phyloP scores from a whole-genome alignment of 768 basidiomycete genomes.

The Pulveroboletus sp. region DNA sequence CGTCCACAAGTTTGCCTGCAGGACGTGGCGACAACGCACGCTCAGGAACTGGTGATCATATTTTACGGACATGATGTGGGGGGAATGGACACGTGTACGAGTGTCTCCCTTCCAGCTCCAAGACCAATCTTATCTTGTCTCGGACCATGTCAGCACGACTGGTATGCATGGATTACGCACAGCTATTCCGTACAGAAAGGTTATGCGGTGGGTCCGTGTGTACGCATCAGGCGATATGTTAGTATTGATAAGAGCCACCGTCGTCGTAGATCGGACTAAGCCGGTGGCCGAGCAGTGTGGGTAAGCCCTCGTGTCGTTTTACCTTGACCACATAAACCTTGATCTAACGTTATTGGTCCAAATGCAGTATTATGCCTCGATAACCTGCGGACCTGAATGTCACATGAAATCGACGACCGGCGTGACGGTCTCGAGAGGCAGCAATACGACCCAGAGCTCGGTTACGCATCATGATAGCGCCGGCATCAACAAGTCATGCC shows the following conservation, averaged over 20 bases:
- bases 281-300: conserved; percentile 1
- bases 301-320: background rate
- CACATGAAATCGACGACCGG: background rate
- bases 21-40: conserved; percentile 13
- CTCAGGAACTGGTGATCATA: conserved; percentile 13
- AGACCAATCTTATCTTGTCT: conserved; percentile 1
- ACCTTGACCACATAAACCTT: conserved; percentile 7
- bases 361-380: background rate
- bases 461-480: background rate
- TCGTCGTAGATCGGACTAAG: conserved; percentile 4
- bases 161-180: background rate
- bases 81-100: conserved; percentile 23
- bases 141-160: conserved; percentile 4
- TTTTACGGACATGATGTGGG: conserved; percentile 14
- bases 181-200: background rate
- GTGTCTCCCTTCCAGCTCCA: background rate
- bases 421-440: background rate
- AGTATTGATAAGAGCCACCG: conserved; percentile 1
- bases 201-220: background rate
- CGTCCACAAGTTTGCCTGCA: conserved; percentile 26
- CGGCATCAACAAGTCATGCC: conserved; percentile 18
- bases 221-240: background rate
- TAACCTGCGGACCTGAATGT: background rate
- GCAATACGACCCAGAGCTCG: conserved; percentile 4
- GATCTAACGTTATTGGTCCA: conserved; percentile 3